Evolutionary conservation across 2,329 filamentous ascomycete genomes (phyloP).

Genomic region (Chaetomium sp.): DNA sequence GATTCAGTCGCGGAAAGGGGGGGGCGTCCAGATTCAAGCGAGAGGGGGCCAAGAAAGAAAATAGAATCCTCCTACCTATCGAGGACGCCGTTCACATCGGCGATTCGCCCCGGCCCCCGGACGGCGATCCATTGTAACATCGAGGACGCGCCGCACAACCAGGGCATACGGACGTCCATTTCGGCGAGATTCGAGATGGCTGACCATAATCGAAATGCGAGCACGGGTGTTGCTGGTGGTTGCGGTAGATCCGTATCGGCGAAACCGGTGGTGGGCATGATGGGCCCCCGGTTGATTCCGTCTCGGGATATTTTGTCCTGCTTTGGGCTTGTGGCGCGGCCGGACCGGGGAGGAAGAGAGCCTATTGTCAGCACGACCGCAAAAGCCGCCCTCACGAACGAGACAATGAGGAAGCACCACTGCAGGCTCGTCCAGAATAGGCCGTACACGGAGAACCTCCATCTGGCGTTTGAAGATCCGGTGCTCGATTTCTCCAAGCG

Average conservation of each 20-base stretch:
- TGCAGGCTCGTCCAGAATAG: slow-evolving; percentile 54
- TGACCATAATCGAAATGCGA: slow-evolving; percentile 71
- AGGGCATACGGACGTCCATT: slow-evolving; percentile 78
- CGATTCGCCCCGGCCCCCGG: slow-evolving; percentile 67
- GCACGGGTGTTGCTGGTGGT: slow-evolving; percentile 53
- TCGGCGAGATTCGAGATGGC: slow-evolving; percentile 67
- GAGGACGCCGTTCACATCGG: slow-evolving; percentile 67
- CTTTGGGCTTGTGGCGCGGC: slow-evolving; percentile 17
- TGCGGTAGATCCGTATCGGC: slow-evolving; percentile 17
- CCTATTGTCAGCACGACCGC: slow-evolving; percentile 60
- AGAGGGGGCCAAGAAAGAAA: neutral
- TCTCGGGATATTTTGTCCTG: slow-evolving; percentile 24
- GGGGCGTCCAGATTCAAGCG: neutral
- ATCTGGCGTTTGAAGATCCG: slow-evolving; percentile 12
- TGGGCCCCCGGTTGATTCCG: slow-evolving; percentile 21
- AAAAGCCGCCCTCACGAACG: slow-evolving; percentile 59
- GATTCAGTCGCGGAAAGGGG: slow-evolving; percentile 15
- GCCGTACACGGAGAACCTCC: slow-evolving; percentile 36
- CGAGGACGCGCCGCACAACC: slow-evolving; percentile 70
- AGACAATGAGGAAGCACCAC: slow-evolving; percentile 48
- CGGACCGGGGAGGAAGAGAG: slow-evolving; percentile 48
- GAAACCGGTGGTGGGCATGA: slow-evolving; percentile 12
- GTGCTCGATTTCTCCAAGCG: slow-evolving; percentile 9
- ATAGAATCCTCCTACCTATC: slow-evolving; percentile 70
- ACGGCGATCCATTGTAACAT: slow-evolving; percentile 69